Percentiles rank a stretch among this genome's conserved stretches.
Evolutionary conservation across 2,329 filamentous ascomycete species (phyloP).

Genomic region (Dichotomopilus funicola): DNA sequence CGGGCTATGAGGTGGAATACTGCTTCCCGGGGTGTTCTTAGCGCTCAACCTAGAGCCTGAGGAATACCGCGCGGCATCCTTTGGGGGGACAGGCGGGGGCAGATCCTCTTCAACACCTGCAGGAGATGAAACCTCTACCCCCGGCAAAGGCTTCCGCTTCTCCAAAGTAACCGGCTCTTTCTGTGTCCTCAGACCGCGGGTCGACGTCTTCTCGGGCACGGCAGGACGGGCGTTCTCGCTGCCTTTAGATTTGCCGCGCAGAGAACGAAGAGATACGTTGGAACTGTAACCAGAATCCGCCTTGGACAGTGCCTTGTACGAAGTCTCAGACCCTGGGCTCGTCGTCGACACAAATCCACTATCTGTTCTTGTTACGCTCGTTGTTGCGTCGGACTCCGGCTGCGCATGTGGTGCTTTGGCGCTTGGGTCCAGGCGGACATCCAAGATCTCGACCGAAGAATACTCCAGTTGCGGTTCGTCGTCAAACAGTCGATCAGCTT

Average conservation of each 20-base stretch:
- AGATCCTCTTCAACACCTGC: constrained; percentile 20
- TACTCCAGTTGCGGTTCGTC: constrained; percentile 32
- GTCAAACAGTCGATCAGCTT: constrained; percentile 44
- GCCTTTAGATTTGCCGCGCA: constrained; percentile 32
- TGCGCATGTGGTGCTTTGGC: constrained; percentile 34
- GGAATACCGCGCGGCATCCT: constrained; percentile 24
- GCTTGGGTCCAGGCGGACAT: constrained; percentile 38
- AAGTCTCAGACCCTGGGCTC: constrained; percentile 38
- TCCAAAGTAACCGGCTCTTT: not conserved
- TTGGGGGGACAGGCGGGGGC: constrained; percentile 33
- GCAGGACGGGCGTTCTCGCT: constrained; percentile 20
- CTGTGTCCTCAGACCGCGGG: too few relatives aligned
- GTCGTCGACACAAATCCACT: constrained; percentile 41
- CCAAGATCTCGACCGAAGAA: constrained; percentile 32
- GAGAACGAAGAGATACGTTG: constrained; percentile 50
- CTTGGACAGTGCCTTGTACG: constrained; percentile 44
- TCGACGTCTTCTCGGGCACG: too few relatives aligned
- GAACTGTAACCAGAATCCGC: constrained; percentile 58
- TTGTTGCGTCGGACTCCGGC: constrained; percentile 16
- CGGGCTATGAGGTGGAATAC: not conserved
- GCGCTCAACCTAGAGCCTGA: constrained; percentile 10
- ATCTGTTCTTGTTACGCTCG: constrained; percentile 35
- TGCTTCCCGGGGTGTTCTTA: constrained; percentile 9
- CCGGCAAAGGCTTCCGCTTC: constrained; percentile 2
- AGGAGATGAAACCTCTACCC: not conserved